Evolutionary conservation across 192 early-diverging fungal genomes (phyloP), one percentile per base, ranked within the genome.

Genomic region (Coemansia guatemalensis): DNA sequence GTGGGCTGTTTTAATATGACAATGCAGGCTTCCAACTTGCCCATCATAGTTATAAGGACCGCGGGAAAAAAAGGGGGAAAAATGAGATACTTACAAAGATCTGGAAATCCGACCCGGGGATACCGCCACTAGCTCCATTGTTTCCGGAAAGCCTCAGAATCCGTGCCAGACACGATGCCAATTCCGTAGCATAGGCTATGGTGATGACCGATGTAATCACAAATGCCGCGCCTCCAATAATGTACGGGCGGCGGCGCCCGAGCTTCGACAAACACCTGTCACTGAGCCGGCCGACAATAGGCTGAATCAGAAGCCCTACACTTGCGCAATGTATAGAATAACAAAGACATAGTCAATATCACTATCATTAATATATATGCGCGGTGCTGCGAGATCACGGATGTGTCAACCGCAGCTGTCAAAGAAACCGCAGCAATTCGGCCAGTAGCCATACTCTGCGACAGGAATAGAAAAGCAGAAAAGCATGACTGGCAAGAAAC

Each of bases 231-330:
- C 91, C 88, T 18, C 76, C 81, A 35, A 94, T 64, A 51, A 97
- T 95, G 71, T 89, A 96, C 3, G 94, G 95, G 35, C 94, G 83
- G 35, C 95, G 83, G 20, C 89, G 85, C 27, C 95, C 95, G 27
- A 88, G 55, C 21, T 65, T 56, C 24, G 83, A 88, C n/a, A 80
- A 85, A 60, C 86, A 85, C 54, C 73, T 73, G 82, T 97, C 95
- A 67, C 90, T 92, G 48, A 93, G 84, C 0, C 86, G 90, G 4
- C 95, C 95, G 11, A 95, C 87, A 9, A 95, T 60, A 0, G 91
- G 91, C 61, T 92, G 91, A 78, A 90, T 90, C 12, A 92, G 58
- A 23, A 92, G 69, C 4, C 73, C 73, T 75, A 75, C 48, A 66
- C 8, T 24, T 4, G 29, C 29, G 29, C 9, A 12, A 12, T 8